Percentiles rank a stretch among this genome's conserved stretches.
Evolutionary conservation across 202 grass and related monocot species (phyloP).

Genomic region (Zoysia matrella): DNA sequence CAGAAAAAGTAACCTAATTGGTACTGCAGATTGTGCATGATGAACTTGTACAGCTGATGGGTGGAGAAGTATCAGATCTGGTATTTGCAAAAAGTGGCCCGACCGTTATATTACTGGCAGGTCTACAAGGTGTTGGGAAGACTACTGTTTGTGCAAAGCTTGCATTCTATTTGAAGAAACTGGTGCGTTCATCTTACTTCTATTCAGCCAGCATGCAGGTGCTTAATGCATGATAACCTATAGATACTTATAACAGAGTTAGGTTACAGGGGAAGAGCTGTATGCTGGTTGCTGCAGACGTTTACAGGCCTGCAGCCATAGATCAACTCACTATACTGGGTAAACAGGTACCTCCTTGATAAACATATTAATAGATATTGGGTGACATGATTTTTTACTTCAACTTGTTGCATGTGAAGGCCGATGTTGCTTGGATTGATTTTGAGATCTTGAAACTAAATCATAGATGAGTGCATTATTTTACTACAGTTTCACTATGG

Average conservation of each 20-base stretch:
- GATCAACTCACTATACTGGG: constrained; percentile 92
- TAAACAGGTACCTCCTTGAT: constrained; percentile 62
- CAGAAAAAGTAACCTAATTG: constrained; percentile 3
- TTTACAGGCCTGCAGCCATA: constrained; percentile 98
- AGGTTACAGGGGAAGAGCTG: constrained; percentile 94
- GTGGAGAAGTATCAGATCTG: constrained; percentile 88
- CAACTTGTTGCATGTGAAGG: not conserved
- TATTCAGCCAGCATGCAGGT: constrained; percentile 6
- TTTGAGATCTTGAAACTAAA: constrained; percentile 15
- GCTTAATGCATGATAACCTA: constrained; percentile 24
- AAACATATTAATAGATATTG: not conserved
- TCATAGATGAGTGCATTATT: not conserved
- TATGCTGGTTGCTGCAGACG: constrained; percentile 93
- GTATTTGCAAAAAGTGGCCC: constrained; percentile 81
- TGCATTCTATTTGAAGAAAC: constrained; percentile 88
- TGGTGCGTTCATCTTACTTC: constrained; percentile 52
- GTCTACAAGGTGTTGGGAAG: constrained; percentile 96
- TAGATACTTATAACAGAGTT: constrained; percentile 56
- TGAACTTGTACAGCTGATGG: constrained; percentile 94
- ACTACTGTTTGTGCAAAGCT: constrained; percentile 97
- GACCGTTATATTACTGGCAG: constrained; percentile 88
- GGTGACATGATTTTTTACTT: not conserved
- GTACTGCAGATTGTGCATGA: constrained; percentile 76
- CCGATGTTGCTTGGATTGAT: not conserved
- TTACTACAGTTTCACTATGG: not conserved